Conservation (phyloP, 1,284 basidiomycete genomes). For the Cerioporus squamosus region DNA sequence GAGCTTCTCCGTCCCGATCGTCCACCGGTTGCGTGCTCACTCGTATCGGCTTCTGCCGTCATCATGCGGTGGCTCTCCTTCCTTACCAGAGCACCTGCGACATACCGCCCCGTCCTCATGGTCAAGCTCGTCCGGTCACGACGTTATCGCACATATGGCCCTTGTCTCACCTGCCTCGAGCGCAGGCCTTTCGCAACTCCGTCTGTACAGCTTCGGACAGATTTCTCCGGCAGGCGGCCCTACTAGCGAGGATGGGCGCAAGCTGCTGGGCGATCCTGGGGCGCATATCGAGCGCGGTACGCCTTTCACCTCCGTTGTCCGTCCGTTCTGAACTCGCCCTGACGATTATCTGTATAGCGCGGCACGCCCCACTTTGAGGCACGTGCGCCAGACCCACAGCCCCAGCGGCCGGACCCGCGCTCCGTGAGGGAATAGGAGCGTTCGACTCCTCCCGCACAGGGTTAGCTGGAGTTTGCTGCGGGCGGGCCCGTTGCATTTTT, state of each 20-base stretch:
- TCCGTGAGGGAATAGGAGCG: too few species aligned
- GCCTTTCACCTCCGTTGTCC: too few species aligned
- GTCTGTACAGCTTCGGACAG: too few species aligned
- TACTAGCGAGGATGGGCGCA: too few species aligned
- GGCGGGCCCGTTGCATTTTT: not conserved
- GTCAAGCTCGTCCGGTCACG: not conserved
- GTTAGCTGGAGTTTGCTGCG: not conserved
- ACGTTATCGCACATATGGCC: conserved; percentile 9
- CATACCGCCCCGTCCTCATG: conserved; percentile 1
- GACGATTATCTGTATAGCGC: not conserved
- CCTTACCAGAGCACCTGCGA: not conserved
- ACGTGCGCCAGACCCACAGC: not conserved
- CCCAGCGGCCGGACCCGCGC: not conserved
- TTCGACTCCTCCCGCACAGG: not conserved
- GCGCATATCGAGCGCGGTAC: too few species aligned
- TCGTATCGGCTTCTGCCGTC: conserved; percentile 1
- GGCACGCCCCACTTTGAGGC: not conserved
- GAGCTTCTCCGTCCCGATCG: not conserved
- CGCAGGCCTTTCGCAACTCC: not conserved
- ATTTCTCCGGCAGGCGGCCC: too few species aligned
- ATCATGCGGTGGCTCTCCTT: conserved; percentile 10
- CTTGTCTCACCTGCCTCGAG: not conserved
- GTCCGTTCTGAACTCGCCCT: not conserved
- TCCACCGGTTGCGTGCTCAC: not conserved
- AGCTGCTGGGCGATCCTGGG: too few species aligned